These are phyloP conservation scores for Candida railenensis DNA, from an alignment of 805 yeast species.

Conservation along the genomic window DNA sequence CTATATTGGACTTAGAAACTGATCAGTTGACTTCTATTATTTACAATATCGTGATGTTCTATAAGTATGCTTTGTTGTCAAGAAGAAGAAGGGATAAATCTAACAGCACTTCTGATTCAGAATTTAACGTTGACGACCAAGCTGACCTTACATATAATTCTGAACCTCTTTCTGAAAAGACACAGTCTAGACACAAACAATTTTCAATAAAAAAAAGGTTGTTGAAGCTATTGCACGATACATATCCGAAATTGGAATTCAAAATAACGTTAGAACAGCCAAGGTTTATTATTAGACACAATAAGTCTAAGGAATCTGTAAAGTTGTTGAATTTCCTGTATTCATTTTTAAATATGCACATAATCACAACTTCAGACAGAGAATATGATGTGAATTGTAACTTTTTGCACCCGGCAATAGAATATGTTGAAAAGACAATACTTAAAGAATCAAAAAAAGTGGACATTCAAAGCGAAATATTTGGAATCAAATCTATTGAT, in stretches of 20 bases:
- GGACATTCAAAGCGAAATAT: constrained; percentile 14
- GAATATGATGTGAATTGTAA: constrained; percentile 36
- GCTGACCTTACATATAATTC: not conserved
- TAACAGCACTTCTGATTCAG: not conserved
- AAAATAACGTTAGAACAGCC: constrained; percentile 34
- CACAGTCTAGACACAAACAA: no score
- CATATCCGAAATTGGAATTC: constrained; percentile 30
- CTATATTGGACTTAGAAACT: constrained; percentile 37
- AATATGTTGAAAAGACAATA: constrained; percentile 26
- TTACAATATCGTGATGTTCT: constrained; percentile 30
- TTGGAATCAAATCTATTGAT: constrained; percentile 16
- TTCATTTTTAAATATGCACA: constrained; percentile 33
- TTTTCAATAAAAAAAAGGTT: constrained; percentile 12
- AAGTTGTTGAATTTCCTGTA: constrained; percentile 31
- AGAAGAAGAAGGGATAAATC: constrained; percentile 5
- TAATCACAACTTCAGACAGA: constrained; percentile 27
- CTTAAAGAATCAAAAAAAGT: constrained; percentile 1
- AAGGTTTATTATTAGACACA: constrained; percentile 21
- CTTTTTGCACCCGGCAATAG: constrained; percentile 29
- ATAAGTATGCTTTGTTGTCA: constrained; percentile 22
- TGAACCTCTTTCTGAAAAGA: no score
- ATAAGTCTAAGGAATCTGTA: constrained; percentile 6
- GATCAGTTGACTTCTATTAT: constrained; percentile 29
- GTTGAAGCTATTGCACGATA: constrained; percentile 25
- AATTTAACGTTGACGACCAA: no score